A percentile compares a stretch with the other conserved stretches of the same genome.
Evolutionary conservation across 495 filamentous ascomycete species (phyloP).

Genomic region (Aspergillus baeticus): DNA sequence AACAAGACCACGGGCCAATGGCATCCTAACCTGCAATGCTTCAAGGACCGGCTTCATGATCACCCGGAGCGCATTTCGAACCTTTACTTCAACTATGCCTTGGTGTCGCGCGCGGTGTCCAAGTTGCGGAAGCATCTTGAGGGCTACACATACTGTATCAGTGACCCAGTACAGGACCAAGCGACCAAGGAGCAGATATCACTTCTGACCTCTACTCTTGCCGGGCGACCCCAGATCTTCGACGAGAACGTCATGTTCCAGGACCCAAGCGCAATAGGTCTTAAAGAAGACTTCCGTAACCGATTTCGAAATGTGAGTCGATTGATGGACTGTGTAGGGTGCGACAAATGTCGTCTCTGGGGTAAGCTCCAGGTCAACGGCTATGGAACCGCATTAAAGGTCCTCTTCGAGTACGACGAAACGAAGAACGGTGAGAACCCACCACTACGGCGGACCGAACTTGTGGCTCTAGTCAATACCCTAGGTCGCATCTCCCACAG

Average conservation of each 20-base stretch:
- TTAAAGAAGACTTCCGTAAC: conserved; percentile 97
- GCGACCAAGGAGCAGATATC: conserved; percentile 78
- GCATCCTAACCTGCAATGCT: conserved; percentile 90
- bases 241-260: conserved; percentile 94
- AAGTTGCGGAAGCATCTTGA: conserved; percentile 86
- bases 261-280: conserved; percentile 58
- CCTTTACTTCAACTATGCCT: conserved; percentile 97
- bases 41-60: conserved; percentile 75
- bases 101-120: conserved; percentile 82
- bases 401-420: conserved; percentile 92
- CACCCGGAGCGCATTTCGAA: conserved; percentile 93
- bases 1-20: conserved; percentile 94
- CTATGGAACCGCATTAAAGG: conserved; percentile 92
- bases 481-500: conserved; percentile 81
- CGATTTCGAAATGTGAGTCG: conserved; percentile 95
- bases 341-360: conserved; percentile 98
- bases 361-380: conserved; percentile 96
- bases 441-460: conserved; percentile 77
- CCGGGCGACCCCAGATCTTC: conserved; percentile 74
- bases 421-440: conserved; percentile 72
- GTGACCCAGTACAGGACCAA: conserved; percentile 74
- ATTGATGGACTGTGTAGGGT: conserved; percentile 98
- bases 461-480: conserved; percentile 93
- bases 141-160: conserved; percentile 87
- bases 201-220: conserved; percentile 63